phyloP scores from a whole-genome alignment of 2,329 filamentous ascomycete species.

The Cercospora sp. region DNA sequence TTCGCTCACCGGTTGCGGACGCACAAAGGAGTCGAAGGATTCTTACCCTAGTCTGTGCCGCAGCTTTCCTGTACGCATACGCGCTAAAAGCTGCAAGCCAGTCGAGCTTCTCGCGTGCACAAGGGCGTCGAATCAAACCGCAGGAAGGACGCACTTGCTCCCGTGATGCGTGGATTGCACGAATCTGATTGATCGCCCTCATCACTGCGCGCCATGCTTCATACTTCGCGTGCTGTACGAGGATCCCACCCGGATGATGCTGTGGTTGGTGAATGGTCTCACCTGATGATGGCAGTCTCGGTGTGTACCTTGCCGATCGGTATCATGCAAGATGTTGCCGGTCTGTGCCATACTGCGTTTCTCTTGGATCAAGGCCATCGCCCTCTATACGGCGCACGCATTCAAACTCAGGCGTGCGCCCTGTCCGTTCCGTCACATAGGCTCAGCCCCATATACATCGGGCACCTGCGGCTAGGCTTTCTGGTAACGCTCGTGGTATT shows the following conservation, averaged over 20 bases:
- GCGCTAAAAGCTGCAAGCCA: background rate
- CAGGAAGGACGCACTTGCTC: too few relatives aligned
- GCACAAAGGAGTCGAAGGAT: conserved; percentile 1
- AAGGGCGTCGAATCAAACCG: too few relatives aligned
- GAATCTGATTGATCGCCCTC: too few relatives aligned
- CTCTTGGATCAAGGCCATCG: background rate
- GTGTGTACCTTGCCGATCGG: background rate
- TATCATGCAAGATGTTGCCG: background rate
- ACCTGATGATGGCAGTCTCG: background rate
- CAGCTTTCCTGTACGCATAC: background rate
- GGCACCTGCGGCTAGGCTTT: background rate
- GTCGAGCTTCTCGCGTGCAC: background rate
- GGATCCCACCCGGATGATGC: background rate
- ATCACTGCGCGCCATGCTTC: too few relatives aligned
- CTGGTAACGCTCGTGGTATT: background rate
- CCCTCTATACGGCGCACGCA: background rate
- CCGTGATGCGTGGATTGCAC: too few relatives aligned
- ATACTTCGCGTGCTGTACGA: background rate
- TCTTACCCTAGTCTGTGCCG: background rate
- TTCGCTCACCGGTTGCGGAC: background rate
- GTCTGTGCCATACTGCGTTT: background rate
- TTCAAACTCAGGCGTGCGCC: background rate
- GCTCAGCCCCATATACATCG: background rate
- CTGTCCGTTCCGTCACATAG: background rate
- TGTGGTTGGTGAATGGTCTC: background rate